Conservation (phyloP, 495 filamentous ascomycete genomes). For the Baudoinia panamericana region DNA sequence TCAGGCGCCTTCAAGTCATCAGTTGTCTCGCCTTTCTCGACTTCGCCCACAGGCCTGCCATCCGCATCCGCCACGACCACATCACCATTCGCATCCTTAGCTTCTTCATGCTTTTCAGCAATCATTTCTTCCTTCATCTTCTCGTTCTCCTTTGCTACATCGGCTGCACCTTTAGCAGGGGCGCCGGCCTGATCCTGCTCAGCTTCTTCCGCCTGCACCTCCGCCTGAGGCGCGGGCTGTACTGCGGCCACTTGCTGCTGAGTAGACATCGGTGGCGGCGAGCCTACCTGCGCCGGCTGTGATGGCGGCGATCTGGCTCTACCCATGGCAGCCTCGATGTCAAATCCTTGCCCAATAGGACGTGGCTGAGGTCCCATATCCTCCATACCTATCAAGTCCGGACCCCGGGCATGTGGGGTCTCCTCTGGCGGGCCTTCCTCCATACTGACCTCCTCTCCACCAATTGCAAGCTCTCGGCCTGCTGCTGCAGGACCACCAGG, state of each 20-base stretch:
- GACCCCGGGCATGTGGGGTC: slow-evolving; percentile 66
- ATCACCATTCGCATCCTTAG: slow-evolving; percentile 13
- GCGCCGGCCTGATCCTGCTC: slow-evolving; percentile 3
- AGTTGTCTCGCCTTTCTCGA: background rate
- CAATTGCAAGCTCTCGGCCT: slow-evolving; percentile 6
- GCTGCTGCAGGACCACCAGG: slow-evolving; percentile 17
- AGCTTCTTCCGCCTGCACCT: background rate
- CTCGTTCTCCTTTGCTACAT: slow-evolving; percentile 10
- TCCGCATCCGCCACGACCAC: slow-evolving; percentile 10
- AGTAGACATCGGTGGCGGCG: background rate
- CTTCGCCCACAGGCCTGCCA: background rate
- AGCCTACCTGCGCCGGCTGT: background rate
- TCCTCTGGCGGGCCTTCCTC: slow-evolving; percentile 31
- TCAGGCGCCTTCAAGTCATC: background rate
- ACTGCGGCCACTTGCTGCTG: background rate
- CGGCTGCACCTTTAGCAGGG: slow-evolving; percentile 4
- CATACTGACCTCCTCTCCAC: background rate
- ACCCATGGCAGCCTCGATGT: slow-evolving; percentile 33
- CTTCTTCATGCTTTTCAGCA: background rate
- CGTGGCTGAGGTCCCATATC: slow-evolving; percentile 67
- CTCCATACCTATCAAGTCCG: slow-evolving; percentile 67
- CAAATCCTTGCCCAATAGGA: slow-evolving; percentile 16
- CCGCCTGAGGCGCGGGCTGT: background rate
- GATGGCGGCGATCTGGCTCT: slow-evolving; percentile 4
- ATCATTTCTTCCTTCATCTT: slow-evolving; percentile 2